Conservation (phyloP, 2,329 filamentous ascomycete species). For the Sporothrix variecibatus region DNA sequence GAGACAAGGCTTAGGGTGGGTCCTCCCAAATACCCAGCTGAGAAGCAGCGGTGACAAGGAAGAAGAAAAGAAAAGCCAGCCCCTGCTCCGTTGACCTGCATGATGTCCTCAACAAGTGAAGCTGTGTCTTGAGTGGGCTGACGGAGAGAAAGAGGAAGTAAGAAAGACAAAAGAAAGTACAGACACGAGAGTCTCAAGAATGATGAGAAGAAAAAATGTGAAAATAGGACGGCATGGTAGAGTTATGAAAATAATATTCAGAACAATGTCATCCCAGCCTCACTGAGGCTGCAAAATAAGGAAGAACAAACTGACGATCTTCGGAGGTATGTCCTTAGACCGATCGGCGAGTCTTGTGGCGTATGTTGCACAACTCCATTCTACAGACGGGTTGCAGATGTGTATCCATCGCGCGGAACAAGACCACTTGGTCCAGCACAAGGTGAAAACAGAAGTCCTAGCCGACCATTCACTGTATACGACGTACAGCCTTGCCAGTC, state of each 20-base stretch:
- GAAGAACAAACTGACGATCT: constrained; percentile 1
- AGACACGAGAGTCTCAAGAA: not conserved
- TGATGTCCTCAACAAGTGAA: constrained; percentile 11
- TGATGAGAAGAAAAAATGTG: not conserved
- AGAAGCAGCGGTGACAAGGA: constrained; percentile 25
- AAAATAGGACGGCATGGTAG: not conserved
- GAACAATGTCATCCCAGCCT: not conserved
- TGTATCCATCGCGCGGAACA: not conserved
- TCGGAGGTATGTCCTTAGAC: not conserved
- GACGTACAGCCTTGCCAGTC: constrained; percentile 12
- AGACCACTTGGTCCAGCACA: not conserved
- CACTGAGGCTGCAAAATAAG: not conserved
- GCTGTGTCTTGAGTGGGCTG: not conserved
- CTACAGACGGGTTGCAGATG: not conserved
- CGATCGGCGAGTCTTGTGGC: not conserved
- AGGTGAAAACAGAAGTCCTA: constrained; percentile 2
- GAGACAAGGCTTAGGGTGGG: constrained; percentile 20
- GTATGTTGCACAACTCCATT: too few species aligned
- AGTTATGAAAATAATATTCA: too few species aligned
- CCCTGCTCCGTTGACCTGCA: constrained; percentile 5
- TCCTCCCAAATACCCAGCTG: constrained; percentile 21
- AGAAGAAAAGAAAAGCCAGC: constrained; percentile 3
- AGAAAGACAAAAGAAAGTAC: not conserved
- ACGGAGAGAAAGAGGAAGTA: not conserved
- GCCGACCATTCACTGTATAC: not conserved